Conservation (phyloP, 2,329 filamentous ascomycete genomes). For the Sclerotinia glacialis region DNA sequence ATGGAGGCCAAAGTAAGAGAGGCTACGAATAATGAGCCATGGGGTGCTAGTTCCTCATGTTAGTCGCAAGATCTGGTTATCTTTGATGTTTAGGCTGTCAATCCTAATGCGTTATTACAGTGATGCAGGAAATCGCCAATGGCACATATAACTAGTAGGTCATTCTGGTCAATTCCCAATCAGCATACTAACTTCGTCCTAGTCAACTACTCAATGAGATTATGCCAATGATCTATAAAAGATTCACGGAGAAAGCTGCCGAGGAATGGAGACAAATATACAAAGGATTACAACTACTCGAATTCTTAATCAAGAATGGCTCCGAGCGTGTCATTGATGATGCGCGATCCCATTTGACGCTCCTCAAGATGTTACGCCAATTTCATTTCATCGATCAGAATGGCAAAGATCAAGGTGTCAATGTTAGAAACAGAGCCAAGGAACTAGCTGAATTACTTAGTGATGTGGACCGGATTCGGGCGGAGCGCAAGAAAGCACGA, state of each 20-base stretch:
- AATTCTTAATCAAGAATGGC: constrained; percentile 96
- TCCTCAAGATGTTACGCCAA: constrained; percentile 96
- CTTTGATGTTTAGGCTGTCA: neutral
- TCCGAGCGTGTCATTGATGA: constrained; percentile 97
- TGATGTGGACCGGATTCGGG: constrained; percentile 83
- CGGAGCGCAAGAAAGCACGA: constrained; percentile 85
- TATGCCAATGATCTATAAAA: constrained; percentile 99
- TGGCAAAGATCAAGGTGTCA: constrained; percentile 97
- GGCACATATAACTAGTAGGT: constrained; percentile 96
- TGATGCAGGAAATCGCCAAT: constrained; percentile 97
- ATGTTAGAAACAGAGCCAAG: constrained; percentile 94
- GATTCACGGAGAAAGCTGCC: constrained; percentile 96
- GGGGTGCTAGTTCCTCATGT: constrained; percentile 50
- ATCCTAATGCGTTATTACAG: constrained; percentile 24
- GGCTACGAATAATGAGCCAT: constrained; percentile 98
- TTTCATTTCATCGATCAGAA: constrained; percentile 97
- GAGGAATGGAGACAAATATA: constrained; percentile 99
- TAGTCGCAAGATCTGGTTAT: constrained; percentile 19
- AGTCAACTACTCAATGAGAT: constrained; percentile 98
- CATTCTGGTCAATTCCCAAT: constrained; percentile 48
- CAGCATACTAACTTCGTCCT: constrained; percentile 26
- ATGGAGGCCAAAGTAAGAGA: constrained; percentile 82
- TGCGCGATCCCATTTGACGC: constrained; percentile 87
- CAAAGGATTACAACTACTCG: constrained; percentile 93
- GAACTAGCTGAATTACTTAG: constrained; percentile 90